A percentile compares a stretch with the other conserved stretches of the same genome.
Evolutionary conservation across 352 stramenopile species (phyloP).

Genomic region (Phytopythium ostracodes): DNA sequence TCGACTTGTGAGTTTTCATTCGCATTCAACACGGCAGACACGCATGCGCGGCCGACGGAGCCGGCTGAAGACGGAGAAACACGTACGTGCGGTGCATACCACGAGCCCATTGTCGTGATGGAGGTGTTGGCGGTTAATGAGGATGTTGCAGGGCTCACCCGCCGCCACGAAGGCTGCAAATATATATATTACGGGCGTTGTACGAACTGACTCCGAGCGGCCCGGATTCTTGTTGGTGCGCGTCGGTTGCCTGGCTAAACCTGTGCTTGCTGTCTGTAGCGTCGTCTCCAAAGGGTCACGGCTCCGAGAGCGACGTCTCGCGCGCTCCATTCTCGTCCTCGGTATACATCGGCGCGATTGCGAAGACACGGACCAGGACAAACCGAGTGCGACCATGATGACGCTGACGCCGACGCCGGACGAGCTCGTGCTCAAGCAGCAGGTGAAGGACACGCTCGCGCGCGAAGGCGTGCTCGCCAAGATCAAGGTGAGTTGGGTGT

Average conservation of each 20-base stretch:
- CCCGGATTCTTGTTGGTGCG: not conserved
- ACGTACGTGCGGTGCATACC: not conserved
- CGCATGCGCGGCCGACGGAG: not conserved
- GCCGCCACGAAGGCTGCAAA: not conserved
- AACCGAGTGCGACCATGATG: slow-evolving; percentile 10
- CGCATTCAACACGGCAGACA: no score
- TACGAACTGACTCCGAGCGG: not conserved
- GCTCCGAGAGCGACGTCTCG: not conserved
- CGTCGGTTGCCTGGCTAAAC: not conserved
- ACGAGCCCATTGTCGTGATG: not conserved
- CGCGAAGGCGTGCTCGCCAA: slow-evolving; percentile 64
- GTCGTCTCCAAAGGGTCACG: slow-evolving; percentile 1
- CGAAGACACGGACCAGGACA: not conserved
- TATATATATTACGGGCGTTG: slow-evolving; percentile 4
- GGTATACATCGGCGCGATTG: no score
- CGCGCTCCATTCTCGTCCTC: not conserved
- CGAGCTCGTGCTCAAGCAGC: slow-evolving; percentile 59
- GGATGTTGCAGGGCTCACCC: not conserved
- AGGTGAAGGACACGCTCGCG: slow-evolving; percentile 50
- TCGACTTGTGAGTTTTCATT: not conserved
- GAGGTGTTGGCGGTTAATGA: not conserved
- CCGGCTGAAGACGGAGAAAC: not conserved
- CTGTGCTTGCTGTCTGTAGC: not conserved
- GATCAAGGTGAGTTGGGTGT: slow-evolving; percentile 44
- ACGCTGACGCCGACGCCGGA: slow-evolving; percentile 33